Base-by-base conservation (phyloP, 2,329 filamentous ascomycete species). In the Fusarium austroafricanum region DNA sequence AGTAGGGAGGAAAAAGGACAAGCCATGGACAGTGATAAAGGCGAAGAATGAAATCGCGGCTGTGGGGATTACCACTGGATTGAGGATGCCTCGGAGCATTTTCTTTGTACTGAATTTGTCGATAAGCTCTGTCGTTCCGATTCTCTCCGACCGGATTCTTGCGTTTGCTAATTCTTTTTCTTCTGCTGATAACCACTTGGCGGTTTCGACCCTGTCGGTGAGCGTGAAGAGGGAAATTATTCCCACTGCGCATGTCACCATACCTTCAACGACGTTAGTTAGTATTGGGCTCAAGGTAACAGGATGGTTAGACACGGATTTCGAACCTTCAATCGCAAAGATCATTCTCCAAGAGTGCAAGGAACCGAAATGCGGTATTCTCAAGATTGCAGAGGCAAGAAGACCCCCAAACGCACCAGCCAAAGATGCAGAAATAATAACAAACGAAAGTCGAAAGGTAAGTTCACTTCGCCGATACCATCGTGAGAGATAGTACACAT, bases 311-410 rank as follows among this genome's bases (percentile, higher is more conserved):
- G 15, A 11, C 6, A 12, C 4, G 15, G 11, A 2, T 9, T 2
- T 35, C 45, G 11, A 15, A 49, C 31, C 46, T 49, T 49, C 46
- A 9, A 49, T 38, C 0, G 46, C 46, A 40, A 50, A 50, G 6
- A 50, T 50, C 46, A 50, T 50, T 4, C 46, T 50, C 33, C 46
- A 50, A 10, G 46, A 50, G 9, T 50, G 46, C n/a, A 50, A 28
- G n/a, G 46, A 40, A n/a, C 46, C 46, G 6, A 50, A 50, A 2
- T 15, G 18, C 6, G 9, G 14, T 18, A 50, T 21, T 12, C 46
- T n/a, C 46, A 50, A 10, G 11, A 50, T 50, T 10, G 46, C 46
- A 28, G 46, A 50, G 14, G 46, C 33, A 39, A 50, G 33, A 5
- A 50, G 46, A 2, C 46, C 46, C 2, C 33, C 46, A 10, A 50